A percentile compares a stretch with the other conserved stretches of the same genome.
Conservation (phyloP, 2,329 filamentous ascomycete species). For the Fusarium paranaense region DNA sequence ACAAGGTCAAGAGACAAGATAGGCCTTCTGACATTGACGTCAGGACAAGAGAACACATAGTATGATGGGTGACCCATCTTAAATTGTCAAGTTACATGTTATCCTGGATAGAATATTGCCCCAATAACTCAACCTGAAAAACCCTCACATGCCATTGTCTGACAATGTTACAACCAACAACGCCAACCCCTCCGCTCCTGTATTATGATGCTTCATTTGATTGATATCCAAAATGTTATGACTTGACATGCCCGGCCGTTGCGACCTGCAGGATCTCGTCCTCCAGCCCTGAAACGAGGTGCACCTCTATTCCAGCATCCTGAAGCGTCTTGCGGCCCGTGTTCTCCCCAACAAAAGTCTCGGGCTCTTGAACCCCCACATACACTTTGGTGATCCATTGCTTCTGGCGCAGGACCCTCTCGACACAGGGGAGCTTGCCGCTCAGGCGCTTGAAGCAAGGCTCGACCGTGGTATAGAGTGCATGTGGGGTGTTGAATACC, state of each 20-base stretch:
- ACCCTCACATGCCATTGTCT: neutral
- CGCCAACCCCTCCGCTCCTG: neutral
- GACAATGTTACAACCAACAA: neutral
- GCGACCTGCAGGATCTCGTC: conserved; percentile 84
- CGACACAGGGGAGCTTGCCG: conserved; percentile 81
- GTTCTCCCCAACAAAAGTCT: conserved; percentile 88
- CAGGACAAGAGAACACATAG: neutral
- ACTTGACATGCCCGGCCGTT: conserved; percentile 76
- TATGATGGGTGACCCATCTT: neutral
- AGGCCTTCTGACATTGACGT: neutral
- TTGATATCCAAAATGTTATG: conserved; percentile 8
- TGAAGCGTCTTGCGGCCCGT: conserved; percentile 77
- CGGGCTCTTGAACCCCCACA: conserved; percentile 88
- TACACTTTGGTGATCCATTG: conserved; percentile 80
- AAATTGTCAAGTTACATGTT: neutral
- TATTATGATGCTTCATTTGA: neutral
- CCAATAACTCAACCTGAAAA: neutral
- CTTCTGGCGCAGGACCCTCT: conserved; percentile 76
- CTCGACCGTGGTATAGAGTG: conserved; percentile 93
- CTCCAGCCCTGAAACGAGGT: conserved; percentile 81
- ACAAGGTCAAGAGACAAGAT: neutral
- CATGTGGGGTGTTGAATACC: conserved; percentile 49
- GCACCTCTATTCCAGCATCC: conserved; percentile 78
- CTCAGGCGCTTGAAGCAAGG: conserved; percentile 81
- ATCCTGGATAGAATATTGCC: neutral